phyloP scores from a whole-genome alignment of 306 rosid species.

The Vigna hirtella region DNA sequence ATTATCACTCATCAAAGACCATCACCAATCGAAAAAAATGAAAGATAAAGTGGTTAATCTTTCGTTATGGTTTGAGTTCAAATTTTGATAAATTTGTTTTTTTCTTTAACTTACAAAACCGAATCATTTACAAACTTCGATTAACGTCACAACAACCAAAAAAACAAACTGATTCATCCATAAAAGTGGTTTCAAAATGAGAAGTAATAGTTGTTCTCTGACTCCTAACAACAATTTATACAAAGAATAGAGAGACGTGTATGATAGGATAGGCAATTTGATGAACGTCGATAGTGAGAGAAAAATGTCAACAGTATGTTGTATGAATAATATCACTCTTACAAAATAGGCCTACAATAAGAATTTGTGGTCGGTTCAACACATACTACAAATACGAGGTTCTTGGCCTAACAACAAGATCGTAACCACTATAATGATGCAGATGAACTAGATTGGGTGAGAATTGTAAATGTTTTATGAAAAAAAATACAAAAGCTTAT shows the following conservation, averaged over 20 bases:
- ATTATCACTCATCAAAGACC: not conserved
- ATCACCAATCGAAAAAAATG: not conserved
- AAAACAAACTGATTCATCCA: not conserved
- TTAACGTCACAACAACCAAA: not conserved
- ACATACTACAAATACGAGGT: not conserved
- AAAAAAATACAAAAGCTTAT: slow-evolving; percentile 17
- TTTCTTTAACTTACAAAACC: no score
- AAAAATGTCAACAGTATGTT: not conserved
- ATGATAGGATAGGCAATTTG: no score
- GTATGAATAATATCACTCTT: slow-evolving; percentile 3
- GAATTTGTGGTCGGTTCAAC: not conserved
- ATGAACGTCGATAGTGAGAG: not conserved
- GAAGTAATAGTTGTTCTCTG: not conserved
- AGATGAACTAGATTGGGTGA: slow-evolving; percentile 13
- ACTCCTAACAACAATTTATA: not conserved
- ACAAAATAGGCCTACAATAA: slow-evolving; percentile 16
- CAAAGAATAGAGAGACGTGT: not conserved
- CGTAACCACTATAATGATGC: slow-evolving; percentile 23
- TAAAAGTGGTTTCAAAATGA: slow-evolving; percentile 4
- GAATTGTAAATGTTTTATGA: slow-evolving; percentile 24
- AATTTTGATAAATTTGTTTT: no score
- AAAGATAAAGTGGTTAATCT: not conserved
- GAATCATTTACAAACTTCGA: not conserved
- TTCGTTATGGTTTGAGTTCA: not conserved
- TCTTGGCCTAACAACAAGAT: slow-evolving; percentile 10